Evolutionary conservation across 345 rosid species (phyloP).

Genomic region (Acer negundo): DNA sequence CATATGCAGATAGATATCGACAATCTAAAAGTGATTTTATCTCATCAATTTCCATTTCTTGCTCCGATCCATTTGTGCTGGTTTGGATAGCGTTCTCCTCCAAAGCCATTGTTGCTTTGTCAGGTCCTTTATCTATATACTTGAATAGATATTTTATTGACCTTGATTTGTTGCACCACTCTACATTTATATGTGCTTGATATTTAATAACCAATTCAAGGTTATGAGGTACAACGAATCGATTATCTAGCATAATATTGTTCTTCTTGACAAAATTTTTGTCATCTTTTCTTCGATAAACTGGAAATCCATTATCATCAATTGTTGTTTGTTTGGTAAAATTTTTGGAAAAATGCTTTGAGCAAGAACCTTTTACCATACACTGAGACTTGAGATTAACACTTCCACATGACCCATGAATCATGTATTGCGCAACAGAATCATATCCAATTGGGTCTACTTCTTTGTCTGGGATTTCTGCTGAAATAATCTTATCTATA

Average conservation of each 20-base stretch:
- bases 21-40: constrained; percentile 11
- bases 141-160: constrained; percentile 11
- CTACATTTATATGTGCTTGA: constrained; percentile 16
- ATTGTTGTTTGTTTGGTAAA: not conserved
- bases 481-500: too few species aligned
- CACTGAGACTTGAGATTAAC: too few species aligned
- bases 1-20: constrained; percentile 3
- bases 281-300: not conserved
- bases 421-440: too few species aligned
- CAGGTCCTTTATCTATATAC: not conserved
- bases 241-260: not conserved
- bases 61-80: too few species aligned
- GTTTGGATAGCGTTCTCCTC: too few species aligned
- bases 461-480: too few species aligned
- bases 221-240: constrained; percentile 7
- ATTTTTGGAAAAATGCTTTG: not conserved
- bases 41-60: not conserved
- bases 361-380: not conserved
- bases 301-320: not conserved
- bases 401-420: too few species aligned
- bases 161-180: not conserved
- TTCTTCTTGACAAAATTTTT: not conserved
- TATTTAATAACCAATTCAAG: not conserved
- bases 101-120: not conserved
- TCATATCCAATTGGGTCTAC: too few species aligned